A percentile compares a stretch with the other conserved stretches of the same genome.
phyloP scores from a whole-genome alignment of 495 filamentous ascomycete species.

The Achaetomiella virescens region DNA sequence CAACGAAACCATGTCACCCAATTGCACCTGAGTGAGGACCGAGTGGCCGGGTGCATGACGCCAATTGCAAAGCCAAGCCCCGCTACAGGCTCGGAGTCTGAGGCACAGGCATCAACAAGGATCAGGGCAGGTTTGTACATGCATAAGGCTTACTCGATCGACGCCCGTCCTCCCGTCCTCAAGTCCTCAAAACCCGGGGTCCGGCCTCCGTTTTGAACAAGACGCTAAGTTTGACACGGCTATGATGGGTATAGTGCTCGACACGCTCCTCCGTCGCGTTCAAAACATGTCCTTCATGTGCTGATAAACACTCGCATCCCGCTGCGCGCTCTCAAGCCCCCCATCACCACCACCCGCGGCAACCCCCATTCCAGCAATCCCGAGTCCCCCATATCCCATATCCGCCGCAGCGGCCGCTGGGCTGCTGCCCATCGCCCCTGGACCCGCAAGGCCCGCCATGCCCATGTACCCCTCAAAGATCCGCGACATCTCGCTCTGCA shows the following conservation, averaged over 20 bases:
- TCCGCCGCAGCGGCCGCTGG: neutral
- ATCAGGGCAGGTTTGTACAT: neutral
- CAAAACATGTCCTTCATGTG: slow-evolving; percentile 24
- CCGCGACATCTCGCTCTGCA: slow-evolving; percentile 42
- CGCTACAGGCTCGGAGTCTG: neutral
- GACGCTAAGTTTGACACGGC: no score
- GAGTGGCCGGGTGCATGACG: neutral
- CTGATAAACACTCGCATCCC: slow-evolving; percentile 8
- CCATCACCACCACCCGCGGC: neutral
- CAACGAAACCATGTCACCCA: no score
- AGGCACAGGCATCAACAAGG: neutral
- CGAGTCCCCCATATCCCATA: slow-evolving; percentile 1
- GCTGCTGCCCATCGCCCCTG: neutral
- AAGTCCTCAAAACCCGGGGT: no score
- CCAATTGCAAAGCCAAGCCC: neutral
- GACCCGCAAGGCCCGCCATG: neutral
- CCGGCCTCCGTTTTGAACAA: no score
- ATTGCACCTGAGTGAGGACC: no score
- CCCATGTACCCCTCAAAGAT: slow-evolving; percentile 36
- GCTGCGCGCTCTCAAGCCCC: no score
- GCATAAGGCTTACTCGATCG: no score
- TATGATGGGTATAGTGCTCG: neutral
- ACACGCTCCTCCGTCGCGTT: neutral
- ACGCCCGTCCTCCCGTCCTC: no score
- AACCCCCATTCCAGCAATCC: neutral